Conservation (phyloP, 495 filamentous ascomycete species). For the Neurospora cerealis region DNA sequence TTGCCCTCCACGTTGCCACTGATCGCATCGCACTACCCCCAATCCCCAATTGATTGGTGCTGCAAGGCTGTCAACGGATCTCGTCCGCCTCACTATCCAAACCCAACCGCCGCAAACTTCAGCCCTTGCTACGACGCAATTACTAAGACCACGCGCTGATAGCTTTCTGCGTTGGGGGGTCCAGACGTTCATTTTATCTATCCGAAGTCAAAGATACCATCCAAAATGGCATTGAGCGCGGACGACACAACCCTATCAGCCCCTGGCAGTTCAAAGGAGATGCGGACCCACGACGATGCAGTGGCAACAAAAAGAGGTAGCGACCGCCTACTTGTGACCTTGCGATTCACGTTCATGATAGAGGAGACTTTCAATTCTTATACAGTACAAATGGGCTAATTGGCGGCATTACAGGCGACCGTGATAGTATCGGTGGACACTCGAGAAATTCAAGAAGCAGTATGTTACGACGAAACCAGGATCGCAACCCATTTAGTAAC, state of each 20-base stretch:
- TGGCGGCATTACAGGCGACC: conserved; percentile 54
- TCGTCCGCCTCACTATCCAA: not conserved
- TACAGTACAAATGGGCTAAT: conserved; percentile 52
- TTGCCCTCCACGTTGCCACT: not conserved
- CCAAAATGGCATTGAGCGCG: conserved; percentile 29
- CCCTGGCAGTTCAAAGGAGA: conserved; percentile 34
- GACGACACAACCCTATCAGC: conserved; percentile 25
- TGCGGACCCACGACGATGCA: conserved; percentile 30
- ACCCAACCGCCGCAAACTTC: not conserved
- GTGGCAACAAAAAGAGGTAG: conserved; percentile 45
- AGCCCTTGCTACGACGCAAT: not conserved
- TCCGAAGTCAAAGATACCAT: not conserved
- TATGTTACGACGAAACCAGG: conserved; percentile 55
- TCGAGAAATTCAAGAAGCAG: conserved; percentile 58
- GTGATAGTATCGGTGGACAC: conserved; percentile 50
- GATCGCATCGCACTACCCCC: not conserved
- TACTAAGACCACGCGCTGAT: not conserved
- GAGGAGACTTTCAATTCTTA: conserved; percentile 45
- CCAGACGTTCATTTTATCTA: not conserved
- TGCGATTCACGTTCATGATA: conserved; percentile 55
- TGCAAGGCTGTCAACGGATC: not conserved
- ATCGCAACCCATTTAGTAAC: conserved; percentile 54
- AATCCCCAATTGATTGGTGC: not conserved
- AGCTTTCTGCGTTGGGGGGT: not conserved
- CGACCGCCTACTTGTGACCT: conserved; percentile 51